Conservation (phyloP, 2,329 filamentous ascomycete species). For the Cytospora piceae region DNA sequence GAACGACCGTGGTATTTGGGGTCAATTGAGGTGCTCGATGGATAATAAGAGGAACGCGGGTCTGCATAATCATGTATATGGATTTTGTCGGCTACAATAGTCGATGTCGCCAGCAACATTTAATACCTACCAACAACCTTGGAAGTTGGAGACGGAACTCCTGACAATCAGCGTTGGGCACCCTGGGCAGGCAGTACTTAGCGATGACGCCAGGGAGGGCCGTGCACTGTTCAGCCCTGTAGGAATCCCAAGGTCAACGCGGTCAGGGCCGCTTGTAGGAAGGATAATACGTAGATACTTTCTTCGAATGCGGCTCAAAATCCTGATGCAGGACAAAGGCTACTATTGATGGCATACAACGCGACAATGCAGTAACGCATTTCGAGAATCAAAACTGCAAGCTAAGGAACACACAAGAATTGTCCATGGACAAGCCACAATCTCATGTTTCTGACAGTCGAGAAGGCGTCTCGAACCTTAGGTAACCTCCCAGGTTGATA, state of each 20-base stretch:
- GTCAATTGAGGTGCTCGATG: slow-evolving; percentile 9
- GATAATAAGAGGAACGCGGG: neutral
- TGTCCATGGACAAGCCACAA: neutral
- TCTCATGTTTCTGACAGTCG: neutral
- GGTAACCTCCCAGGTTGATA: neutral
- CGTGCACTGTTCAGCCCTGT: slow-evolving; percentile 23
- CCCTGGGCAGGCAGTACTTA: slow-evolving; percentile 4
- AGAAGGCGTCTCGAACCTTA: too few species aligned
- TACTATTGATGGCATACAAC: neutral
- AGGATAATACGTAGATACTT: neutral
- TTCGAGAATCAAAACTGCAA: neutral
- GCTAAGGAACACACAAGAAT: neutral
- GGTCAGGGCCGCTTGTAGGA: too few species aligned
- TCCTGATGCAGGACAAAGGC: neutral
- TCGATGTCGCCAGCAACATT: slow-evolving; percentile 11
- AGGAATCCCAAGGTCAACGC: neutral
- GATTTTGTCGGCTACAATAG: slow-evolving; percentile 7
- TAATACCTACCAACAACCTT: neutral
- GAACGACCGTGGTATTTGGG: neutral
- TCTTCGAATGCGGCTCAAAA: neutral
- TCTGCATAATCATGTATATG: slow-evolving; percentile 2
- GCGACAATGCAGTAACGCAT: neutral
- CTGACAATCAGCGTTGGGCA: slow-evolving; percentile 12
- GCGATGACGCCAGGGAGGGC: slow-evolving; percentile 10
- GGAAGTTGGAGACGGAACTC: slow-evolving; percentile 12